Percentiles rank a stretch among this genome's conserved stretches.
Conservation (phyloP, 2,329 filamentous ascomycete genomes). For the Dothistroma pini region DNA sequence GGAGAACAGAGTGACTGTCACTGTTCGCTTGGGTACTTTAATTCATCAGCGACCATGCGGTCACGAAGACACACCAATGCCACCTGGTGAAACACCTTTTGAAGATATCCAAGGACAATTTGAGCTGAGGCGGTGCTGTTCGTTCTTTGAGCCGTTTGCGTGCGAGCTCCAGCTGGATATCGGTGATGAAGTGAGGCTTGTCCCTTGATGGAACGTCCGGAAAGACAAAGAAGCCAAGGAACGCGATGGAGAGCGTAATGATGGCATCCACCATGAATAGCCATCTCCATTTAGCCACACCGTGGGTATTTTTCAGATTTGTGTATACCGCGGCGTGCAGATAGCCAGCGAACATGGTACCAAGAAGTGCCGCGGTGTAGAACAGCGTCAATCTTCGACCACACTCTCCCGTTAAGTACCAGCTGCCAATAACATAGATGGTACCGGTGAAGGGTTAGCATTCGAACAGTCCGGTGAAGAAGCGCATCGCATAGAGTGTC, state of each 20-base stretch:
- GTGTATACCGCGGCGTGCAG: slow-evolving; percentile 13
- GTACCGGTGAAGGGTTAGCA: slow-evolving; percentile 1
- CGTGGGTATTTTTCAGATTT: slow-evolving; percentile 9
- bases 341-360: slow-evolving; percentile 8
- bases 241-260: slow-evolving; percentile 51
- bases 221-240: slow-evolving; percentile 54
- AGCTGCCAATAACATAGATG: slow-evolving; percentile 16
- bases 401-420: slow-evolving; percentile 14
- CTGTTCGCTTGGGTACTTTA: too few species aligned
- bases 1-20: slow-evolving; percentile 31
- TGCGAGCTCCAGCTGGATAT: slow-evolving; percentile 9
- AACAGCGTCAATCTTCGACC: slow-evolving; percentile 13
- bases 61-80: slow-evolving; percentile 19
- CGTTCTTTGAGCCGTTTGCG: slow-evolving; percentile 9
- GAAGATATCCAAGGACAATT: slow-evolving; percentile 9
- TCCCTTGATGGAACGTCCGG: slow-evolving; percentile 37
- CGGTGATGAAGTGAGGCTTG: slow-evolving; percentile 10
- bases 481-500: slow-evolving; percentile 10
- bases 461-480: slow-evolving; percentile 13
- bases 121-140: slow-evolving; percentile 8
- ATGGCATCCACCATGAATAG: slow-evolving; percentile 43
- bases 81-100: slow-evolving; percentile 13
- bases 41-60: too few species aligned
- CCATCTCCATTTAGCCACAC: slow-evolving; percentile 14
- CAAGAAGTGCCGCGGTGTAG: slow-evolving; percentile 11